Percentiles rank a stretch among this genome's conserved stretches.
phyloP scores from a whole-genome alignment of 2,329 filamentous ascomycete species.

The Cladosporium phlei region DNA sequence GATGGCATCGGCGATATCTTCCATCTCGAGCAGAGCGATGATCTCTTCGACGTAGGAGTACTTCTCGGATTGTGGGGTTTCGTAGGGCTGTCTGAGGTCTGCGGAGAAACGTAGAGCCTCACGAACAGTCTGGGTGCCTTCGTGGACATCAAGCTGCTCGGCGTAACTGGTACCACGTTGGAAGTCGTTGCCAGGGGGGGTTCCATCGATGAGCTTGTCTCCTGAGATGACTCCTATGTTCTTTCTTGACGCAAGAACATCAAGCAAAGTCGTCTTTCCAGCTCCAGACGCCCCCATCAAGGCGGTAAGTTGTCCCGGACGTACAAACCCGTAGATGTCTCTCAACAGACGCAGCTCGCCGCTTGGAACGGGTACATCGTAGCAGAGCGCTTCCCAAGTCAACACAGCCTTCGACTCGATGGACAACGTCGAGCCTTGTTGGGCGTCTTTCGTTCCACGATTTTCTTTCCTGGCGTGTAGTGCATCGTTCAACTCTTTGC shows the following conservation, averaged over 20 bases:
- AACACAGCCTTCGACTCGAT: conserved; percentile 53
- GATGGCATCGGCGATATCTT: conserved; percentile 61
- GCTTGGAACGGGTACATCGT: conserved; percentile 46
- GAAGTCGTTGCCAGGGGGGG: conserved; percentile 51
- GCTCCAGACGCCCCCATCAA: conserved; percentile 58
- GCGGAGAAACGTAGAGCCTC: conserved; percentile 65
- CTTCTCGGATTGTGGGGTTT: conserved; percentile 56
- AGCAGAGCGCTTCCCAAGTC: conserved; percentile 50
- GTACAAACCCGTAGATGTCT: conserved; percentile 46
- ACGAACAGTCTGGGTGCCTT: conserved; percentile 57
- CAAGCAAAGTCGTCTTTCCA: conserved; percentile 79
- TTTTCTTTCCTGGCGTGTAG: conserved; percentile 57
- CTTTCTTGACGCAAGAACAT: conserved; percentile 65
- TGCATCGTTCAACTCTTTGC: conserved; percentile 60
- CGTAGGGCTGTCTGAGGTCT: conserved; percentile 57
- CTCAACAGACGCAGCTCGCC: conserved; percentile 43
- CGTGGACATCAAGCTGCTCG: conserved; percentile 62
- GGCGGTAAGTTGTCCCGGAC: conserved; percentile 47
- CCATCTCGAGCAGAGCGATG: conserved; percentile 60
- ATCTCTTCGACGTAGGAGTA: conserved; percentile 63
- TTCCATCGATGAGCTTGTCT: conserved; percentile 59
- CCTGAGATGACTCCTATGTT: conserved; percentile 61
- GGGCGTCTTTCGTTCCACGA: conserved; percentile 36
- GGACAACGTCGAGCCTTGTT: conserved; percentile 43
- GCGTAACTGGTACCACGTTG: conserved; percentile 62